These are phyloP conservation scores for Oryza glaberrima DNA, from an alignment of 176 grass and related monocot species.

Conservation along the genomic window DNA sequence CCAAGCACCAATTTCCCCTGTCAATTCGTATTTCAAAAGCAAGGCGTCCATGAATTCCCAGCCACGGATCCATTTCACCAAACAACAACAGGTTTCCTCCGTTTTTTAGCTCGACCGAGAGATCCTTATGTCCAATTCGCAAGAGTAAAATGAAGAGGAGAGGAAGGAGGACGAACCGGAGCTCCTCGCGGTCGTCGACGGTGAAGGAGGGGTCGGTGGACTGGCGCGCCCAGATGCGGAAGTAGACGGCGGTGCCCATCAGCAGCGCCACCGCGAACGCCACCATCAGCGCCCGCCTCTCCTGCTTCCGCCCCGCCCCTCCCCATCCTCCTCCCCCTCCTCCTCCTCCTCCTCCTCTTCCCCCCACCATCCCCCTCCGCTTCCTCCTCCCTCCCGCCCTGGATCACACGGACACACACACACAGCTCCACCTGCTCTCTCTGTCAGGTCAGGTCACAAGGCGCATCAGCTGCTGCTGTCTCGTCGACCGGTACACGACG, in stretches of 20 bases:
- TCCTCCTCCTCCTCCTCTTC: slow-evolving; percentile 16
- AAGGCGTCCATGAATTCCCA: background rate
- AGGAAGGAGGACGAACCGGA: slow-evolving; percentile 39
- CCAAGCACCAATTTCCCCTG: background rate
- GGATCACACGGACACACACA: background rate
- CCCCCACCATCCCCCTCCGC: slow-evolving; percentile 28
- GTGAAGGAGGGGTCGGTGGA: slow-evolving; percentile 57
- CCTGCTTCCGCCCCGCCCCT: slow-evolving; percentile 40
- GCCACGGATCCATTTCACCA: slow-evolving; percentile 16
- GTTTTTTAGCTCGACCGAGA: background rate
- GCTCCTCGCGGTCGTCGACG: slow-evolving; percentile 58
- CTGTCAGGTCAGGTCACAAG: background rate
- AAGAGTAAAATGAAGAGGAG: background rate
- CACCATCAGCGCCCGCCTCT: slow-evolving; percentile 53
- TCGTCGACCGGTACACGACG: background rate
- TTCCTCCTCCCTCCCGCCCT: slow-evolving; percentile 1
- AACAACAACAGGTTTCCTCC: background rate
- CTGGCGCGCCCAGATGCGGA: slow-evolving; percentile 65
- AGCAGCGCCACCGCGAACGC: slow-evolving; percentile 56
- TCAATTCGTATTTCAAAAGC: background rate
- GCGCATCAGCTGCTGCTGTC: background rate
- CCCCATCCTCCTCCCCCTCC: background rate
- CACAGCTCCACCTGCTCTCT: background rate
- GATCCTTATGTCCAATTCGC: background rate
- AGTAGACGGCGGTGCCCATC: slow-evolving; percentile 59